Conservation (phyloP, 2,329 filamentous ascomycete species). For the Fonsecaea monophora region DNA sequence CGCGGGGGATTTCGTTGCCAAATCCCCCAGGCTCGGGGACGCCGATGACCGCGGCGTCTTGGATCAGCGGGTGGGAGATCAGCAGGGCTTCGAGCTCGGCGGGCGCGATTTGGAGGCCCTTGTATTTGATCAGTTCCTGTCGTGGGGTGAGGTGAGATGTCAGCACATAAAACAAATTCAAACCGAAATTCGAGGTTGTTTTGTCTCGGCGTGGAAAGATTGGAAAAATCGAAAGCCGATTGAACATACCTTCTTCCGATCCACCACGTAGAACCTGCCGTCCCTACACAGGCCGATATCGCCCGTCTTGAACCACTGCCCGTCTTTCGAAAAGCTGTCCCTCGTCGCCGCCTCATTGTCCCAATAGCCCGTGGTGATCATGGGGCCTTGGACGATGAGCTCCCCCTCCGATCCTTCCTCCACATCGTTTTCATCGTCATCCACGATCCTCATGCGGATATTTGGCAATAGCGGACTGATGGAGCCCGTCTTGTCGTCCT, state of each 20-base stretch:
- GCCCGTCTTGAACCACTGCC: conserved; percentile 89
- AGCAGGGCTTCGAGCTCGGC: conserved; percentile 57
- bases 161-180: conserved; percentile 38
- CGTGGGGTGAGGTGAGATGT: conserved; percentile 53
- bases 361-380: conserved; percentile 48
- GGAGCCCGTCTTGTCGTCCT: conserved; percentile 35
- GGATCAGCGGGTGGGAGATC: conserved; percentile 49
- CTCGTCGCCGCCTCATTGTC: conserved; percentile 35
- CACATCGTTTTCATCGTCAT: conserved; percentile 38
- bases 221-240: background rate
- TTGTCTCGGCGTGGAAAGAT: background rate
- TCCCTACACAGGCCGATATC: conserved; percentile 79
- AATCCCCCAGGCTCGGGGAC: conserved; percentile 43
- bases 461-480: conserved; percentile 36
- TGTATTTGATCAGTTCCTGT: conserved; percentile 62
- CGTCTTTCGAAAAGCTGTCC: conserved; percentile 49
- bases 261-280: conserved; percentile 89
- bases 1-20: conserved; percentile 51
- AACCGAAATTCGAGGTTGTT: background rate
- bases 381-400: conserved; percentile 66
- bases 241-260: conserved; percentile 69
- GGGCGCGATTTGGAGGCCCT: conserved; percentile 59
- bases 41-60: conserved; percentile 57
- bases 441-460: conserved; percentile 36
- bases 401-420: conserved; percentile 62